phyloP scores from a whole-genome alignment of 2,329 filamentous ascomycete genomes.

The Trichophaea hybrida region DNA sequence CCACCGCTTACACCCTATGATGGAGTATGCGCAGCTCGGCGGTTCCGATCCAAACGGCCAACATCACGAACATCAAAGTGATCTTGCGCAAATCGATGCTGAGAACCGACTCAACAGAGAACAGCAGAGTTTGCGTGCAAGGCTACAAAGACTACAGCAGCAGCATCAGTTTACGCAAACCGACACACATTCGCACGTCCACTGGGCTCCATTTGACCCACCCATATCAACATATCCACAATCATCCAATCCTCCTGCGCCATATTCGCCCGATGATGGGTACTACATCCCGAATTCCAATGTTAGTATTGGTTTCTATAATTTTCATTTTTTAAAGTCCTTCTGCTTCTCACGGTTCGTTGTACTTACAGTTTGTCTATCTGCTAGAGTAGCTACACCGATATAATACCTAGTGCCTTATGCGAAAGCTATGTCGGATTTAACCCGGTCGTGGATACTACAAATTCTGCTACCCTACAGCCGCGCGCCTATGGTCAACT shows the following conservation, averaged over 20 bases:
- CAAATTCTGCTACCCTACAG: not conserved
- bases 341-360: not conserved
- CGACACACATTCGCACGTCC: not conserved
- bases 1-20: not conserved
- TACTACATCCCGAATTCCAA: slow-evolving; percentile 1
- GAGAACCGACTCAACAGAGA: not conserved
- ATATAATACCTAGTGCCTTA: not conserved
- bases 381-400: not conserved
- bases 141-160: not conserved
- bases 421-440: not conserved
- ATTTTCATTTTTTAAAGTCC: not conserved
- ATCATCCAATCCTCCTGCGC: not conserved
- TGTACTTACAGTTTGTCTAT: not conserved
- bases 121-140: not conserved
- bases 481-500: not conserved
- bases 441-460: not conserved
- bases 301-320: slow-evolving; percentile 1
- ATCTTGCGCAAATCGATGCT: not conserved
- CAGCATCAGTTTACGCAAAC: not conserved
- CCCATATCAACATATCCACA: not conserved
- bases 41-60: no score
- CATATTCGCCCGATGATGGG: slow-evolving; percentile 1
- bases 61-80: not conserved
- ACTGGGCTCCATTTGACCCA: not conserved
- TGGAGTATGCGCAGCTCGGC: not conserved